Evolutionary conservation across 2,329 filamentous ascomycete genomes (phyloP).

Genomic region (Penicillium sp.): DNA sequence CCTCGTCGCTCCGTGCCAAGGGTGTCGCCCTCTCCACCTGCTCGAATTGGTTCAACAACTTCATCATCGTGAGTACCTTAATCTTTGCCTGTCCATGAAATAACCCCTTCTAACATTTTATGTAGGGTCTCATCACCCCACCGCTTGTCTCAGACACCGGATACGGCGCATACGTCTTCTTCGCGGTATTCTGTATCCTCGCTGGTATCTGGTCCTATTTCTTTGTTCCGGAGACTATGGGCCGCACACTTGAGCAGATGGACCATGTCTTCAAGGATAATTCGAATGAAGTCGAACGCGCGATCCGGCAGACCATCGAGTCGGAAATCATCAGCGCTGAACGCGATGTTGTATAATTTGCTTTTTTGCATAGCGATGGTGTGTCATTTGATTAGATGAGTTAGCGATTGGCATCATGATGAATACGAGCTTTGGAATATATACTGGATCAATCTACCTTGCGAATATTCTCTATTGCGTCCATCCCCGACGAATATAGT

Average conservation of each 20-base stretch:
- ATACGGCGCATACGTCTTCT: slow-evolving; percentile 62
- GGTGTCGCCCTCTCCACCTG: slow-evolving; percentile 68
- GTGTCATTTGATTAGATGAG: not conserved
- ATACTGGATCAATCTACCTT: no score
- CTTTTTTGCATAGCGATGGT: not conserved
- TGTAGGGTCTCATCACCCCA: slow-evolving; percentile 65
- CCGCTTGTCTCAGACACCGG: slow-evolving; percentile 63
- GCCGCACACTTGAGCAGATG: slow-evolving; percentile 61
- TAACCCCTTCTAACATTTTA: not conserved
- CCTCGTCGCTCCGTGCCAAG: slow-evolving; percentile 63
- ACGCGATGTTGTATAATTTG: slow-evolving; percentile 14
- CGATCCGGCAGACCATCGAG: slow-evolving; percentile 37
- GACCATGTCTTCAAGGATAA: slow-evolving; percentile 50
- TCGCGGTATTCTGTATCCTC: slow-evolving; percentile 58
- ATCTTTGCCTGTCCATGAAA: no score
- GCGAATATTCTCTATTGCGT: no score
- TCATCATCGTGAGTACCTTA: slow-evolving; percentile 55
- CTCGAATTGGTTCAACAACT: slow-evolving; percentile 68
- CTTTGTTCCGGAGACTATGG: slow-evolving; percentile 63
- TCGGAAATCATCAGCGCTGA: slow-evolving; percentile 30
- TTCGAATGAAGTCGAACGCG: slow-evolving; percentile 36
- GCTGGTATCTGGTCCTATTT: slow-evolving; percentile 57
- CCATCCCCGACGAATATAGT: no score
- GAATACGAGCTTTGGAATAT: no score
- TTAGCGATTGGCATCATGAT: slow-evolving; percentile 3